Base-by-base conservation (phyloP, 1,139 yeast genomes). In the Diutina pseudorugosa region DNA sequence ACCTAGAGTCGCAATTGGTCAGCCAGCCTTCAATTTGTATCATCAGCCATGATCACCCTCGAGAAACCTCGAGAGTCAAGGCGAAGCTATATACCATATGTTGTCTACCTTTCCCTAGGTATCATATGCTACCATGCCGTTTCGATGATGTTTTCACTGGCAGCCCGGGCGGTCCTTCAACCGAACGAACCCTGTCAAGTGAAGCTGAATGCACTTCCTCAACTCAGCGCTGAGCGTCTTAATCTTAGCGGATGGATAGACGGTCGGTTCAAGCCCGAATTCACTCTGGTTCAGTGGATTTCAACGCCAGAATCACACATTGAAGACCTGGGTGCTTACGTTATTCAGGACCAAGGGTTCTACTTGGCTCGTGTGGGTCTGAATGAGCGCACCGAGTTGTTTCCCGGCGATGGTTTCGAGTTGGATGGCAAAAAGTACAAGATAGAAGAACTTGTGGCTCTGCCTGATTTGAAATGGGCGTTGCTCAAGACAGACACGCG, bases 241-340 rank as follows among this genome's bases (percentile, higher is more conserved):
- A 67, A 67, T 55, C 64, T 69, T 47, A 57, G 65, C 1, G 64
- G 63, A 16, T 67, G 67, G 19, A 71, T 87, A 56, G 76, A 75
- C 51, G 78, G 77, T 1, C 68, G 75, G 1, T 83, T 83, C 57
- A 55, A 61, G 0, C 82, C 89, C 0, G 65, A 67, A 23, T 66
- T 60, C 52, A 75, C 76, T 55, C 65, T 73, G n/a, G 68, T 85
- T 21, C 90, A 84, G 61, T 85, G 93, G 93, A 77, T 84, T 51
- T 70, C 70, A 51, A 77, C 77, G 19, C 79, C 82, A 1, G 71
- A 70, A 45, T 66, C 75, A 1, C 55, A 64, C 51, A 55, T 62
- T 25, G 63, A 75, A 55, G 84, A 79, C 59, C 69, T 73, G 54
- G 85, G 84, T n/a, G 78, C 82, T 12, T 80, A 75, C 58, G 72